phyloP scores from a whole-genome alignment of 2,329 filamentous ascomycete species.

The Pseudocercospora crystallina region DNA sequence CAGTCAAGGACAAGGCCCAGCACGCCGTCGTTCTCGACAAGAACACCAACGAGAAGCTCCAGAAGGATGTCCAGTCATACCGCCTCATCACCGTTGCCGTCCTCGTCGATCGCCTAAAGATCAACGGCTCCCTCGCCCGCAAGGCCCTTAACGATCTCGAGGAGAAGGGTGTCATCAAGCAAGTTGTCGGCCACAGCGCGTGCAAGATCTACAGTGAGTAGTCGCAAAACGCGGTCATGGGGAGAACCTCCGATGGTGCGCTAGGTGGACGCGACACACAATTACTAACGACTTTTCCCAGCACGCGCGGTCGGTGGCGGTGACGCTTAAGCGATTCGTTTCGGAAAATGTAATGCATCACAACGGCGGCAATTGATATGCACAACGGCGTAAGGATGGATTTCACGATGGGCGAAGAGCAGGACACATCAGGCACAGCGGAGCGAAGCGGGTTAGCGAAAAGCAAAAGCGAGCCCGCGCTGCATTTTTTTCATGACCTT shows the following conservation, averaged over 20 bases:
- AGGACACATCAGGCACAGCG: conserved; percentile 8
- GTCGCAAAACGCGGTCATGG: not conserved
- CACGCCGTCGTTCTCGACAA: conserved; percentile 99
- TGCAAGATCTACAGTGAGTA: conserved; percentile 94
- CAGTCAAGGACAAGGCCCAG: conserved; percentile 99
- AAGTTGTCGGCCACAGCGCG: conserved; percentile 93
- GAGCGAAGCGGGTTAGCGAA: not conserved
- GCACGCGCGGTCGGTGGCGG: conserved; percentile 18
- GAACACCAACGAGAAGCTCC: conserved; percentile 92
- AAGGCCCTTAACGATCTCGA: conserved; percentile 87
- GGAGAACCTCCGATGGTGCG: not conserved
- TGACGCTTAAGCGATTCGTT: conserved; percentile 17
- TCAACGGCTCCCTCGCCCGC: conserved; percentile 96
- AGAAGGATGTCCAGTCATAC: conserved; percentile 99
- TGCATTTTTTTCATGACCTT: too few species aligned
- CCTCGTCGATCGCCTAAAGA: conserved; percentile 99
- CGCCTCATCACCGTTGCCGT: conserved; percentile 97
- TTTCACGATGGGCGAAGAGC: not conserved
- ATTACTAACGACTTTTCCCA: conserved; percentile 5
- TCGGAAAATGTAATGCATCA: conserved; percentile 9
- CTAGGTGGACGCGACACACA: not conserved
- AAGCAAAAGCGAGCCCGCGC: too few species aligned
- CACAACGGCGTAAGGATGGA: conserved; percentile 14
- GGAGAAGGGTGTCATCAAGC: conserved; percentile 98
- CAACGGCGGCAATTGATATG: conserved; percentile 11